Evolutionary conservation across 495 filamentous ascomycete species (phyloP).

Genomic region (Thermothielavioides terrestris): DNA sequence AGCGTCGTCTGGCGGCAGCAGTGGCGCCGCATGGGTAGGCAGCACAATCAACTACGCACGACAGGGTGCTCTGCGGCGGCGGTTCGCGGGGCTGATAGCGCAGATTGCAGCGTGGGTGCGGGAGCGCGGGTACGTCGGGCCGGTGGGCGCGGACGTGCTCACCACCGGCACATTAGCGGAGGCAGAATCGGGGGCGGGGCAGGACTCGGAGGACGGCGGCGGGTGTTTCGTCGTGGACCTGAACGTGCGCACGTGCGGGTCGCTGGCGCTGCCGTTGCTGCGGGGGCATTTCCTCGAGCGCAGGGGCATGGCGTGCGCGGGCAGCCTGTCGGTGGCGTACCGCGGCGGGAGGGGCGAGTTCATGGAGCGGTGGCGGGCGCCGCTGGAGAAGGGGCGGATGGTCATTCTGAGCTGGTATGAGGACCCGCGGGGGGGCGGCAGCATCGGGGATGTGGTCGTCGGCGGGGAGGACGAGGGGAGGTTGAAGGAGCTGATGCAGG

Average conservation of each 20-base stretch:
- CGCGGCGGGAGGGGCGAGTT: constrained; percentile 13
- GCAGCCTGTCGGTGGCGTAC: constrained; percentile 15
- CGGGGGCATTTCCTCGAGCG: constrained; percentile 14
- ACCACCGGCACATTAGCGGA: no score
- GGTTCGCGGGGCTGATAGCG: constrained; percentile 15
- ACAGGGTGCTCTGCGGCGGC: constrained; percentile 17
- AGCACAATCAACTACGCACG: constrained; percentile 20
- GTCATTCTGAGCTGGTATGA: constrained; percentile 25
- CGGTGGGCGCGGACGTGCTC: constrained; percentile 26
- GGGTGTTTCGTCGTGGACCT: constrained; percentile 25
- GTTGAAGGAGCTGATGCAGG: constrained; percentile 13
- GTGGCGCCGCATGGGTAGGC: constrained; percentile 22
- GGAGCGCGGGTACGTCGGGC: constrained; percentile 23
- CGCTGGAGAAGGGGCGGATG: constrained; percentile 18
- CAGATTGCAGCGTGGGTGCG: constrained; percentile 19
- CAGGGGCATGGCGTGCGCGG: constrained; percentile 19
- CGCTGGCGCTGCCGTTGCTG: constrained; percentile 20
- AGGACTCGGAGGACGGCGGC: not conserved
- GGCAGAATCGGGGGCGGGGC: not conserved
- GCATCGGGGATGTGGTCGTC: constrained; percentile 23
- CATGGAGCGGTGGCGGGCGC: constrained; percentile 12
- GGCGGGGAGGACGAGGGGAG: constrained; percentile 17
- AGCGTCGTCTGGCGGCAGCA: not conserved
- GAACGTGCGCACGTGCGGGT: constrained; percentile 29
- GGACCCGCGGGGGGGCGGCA: constrained; percentile 10